A percentile compares a stretch with the other conserved stretches of the same genome.
Conservation (phyloP, 352 stramenopile species). For the Globisporangium sylvaticum region DNA sequence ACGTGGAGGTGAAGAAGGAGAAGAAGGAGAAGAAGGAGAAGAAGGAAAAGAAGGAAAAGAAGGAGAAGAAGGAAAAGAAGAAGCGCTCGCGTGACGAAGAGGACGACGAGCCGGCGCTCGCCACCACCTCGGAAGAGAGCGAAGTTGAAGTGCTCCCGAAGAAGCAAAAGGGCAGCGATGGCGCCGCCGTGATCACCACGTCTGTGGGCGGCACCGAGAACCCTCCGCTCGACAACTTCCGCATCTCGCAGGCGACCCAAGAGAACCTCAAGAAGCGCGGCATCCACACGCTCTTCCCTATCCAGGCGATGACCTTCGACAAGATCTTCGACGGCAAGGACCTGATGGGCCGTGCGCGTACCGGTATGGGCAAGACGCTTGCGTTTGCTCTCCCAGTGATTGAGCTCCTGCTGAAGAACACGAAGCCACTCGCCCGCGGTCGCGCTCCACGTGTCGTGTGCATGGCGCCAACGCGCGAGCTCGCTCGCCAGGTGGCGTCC, state of each 20-base stretch:
- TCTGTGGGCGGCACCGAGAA: conserved; percentile 53
- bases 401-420: conserved; percentile 87
- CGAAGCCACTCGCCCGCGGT: conserved; percentile 61
- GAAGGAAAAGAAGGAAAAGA: conserved; percentile 58
- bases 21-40: conserved; percentile 59
- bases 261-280: conserved; percentile 65
- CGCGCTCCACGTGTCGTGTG: conserved; percentile 91
- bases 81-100: conserved; percentile 49
- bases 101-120: conserved; percentile 25
- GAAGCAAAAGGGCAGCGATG: conserved; percentile 22
- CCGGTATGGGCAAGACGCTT: conserved; percentile 98
- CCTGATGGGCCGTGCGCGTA: conserved; percentile 96
- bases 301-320: conserved; percentile 93
- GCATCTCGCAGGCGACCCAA: conserved; percentile 60
- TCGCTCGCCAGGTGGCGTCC: conserved; percentile 95
- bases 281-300: conserved; percentile 89
- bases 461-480: conserved; percentile 96
- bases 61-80: conserved; percentile 79
- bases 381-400: conserved; percentile 97
- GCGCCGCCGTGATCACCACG: conserved; percentile 12
- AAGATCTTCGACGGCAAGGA: conserved; percentile 95
- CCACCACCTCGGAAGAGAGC: conserved; percentile 49
- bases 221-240: conserved; percentile 68
- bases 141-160: conserved; percentile 42
- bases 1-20: conserved; percentile 30